Conservation (phyloP, 2,329 filamentous ascomycete genomes). For the Phialemoniopsis sp. region DNA sequence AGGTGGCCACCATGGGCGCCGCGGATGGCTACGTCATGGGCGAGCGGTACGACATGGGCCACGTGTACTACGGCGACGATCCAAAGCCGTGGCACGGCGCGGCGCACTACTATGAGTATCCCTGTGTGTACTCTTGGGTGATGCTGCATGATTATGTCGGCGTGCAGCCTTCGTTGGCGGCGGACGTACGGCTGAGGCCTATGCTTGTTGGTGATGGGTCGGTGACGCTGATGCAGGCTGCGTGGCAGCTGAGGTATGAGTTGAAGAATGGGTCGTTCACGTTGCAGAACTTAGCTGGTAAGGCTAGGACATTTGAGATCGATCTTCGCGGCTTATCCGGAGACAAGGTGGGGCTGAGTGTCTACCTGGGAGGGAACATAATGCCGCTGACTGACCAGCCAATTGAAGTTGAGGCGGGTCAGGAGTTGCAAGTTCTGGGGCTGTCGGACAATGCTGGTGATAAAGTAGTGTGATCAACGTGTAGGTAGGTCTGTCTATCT, state of each 20-base stretch:
- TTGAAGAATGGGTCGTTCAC: background rate
- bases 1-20: constrained; percentile 5
- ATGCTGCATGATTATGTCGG: constrained; percentile 6
- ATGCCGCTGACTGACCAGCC: too few species aligned
- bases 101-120: constrained; percentile 10
- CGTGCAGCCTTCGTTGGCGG: constrained; percentile 2
- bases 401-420: too few species aligned
- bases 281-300: constrained; percentile 3
- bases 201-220: background rate
- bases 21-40: constrained; percentile 8
- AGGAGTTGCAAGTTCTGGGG: too few species aligned
- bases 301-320: constrained; percentile 3
- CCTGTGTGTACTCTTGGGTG: constrained; percentile 8
- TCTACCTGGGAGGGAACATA: too few species aligned
- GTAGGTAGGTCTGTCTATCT: too few species aligned
- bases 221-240: constrained; percentile 3
- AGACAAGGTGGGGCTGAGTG: too few species aligned
- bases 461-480: too few species aligned
- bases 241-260: constrained; percentile 5
- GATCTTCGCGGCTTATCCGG: constrained; percentile 1
- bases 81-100: constrained; percentile 7
- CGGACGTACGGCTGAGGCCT: constrained; percentile 2
- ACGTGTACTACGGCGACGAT: constrained; percentile 8
- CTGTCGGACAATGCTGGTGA: too few species aligned
- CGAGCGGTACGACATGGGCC: constrained; percentile 10